Percentiles rank a stretch among this genome's conserved stretches.
phyloP scores from a whole-genome alignment of 345 rosid genomes.

The Lagerstroemia speciosa region DNA sequence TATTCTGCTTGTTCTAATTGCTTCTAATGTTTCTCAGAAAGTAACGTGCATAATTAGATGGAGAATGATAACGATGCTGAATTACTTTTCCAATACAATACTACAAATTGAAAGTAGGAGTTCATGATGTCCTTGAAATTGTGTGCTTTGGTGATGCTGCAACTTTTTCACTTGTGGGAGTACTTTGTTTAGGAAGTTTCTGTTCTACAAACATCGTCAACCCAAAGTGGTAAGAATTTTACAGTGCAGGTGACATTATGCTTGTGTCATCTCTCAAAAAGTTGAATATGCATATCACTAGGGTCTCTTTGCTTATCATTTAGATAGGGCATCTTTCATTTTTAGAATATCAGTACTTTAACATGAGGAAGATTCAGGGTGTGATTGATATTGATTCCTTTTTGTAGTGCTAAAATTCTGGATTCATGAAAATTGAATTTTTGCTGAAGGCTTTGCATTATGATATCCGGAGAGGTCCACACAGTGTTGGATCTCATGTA shows the following conservation, averaged over 20 bases:
- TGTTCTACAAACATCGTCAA: background rate
- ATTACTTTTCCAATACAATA: background rate
- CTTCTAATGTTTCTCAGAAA: background rate
- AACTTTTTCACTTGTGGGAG: background rate
- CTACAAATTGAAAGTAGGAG: background rate
- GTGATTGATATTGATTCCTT: background rate
- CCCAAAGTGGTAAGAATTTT: background rate
- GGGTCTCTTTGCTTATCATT: background rate
- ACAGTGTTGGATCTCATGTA: constrained; percentile 97
- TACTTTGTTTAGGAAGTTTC: background rate
- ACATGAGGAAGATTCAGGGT: background rate
- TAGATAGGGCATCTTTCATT: background rate
- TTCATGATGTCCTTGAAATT: background rate
- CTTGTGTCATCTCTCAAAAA: background rate
- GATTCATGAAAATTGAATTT: constrained; percentile 1
- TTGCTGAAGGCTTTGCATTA: constrained; percentile 75
- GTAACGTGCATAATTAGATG: background rate
- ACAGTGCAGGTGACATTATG: background rate
- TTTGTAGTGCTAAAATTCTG: background rate
- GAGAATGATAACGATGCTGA: background rate
- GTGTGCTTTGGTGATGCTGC: background rate
- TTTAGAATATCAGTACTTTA: background rate
- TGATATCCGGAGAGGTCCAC: constrained; percentile 96
- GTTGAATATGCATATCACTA: background rate
- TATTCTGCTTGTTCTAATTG: background rate